phyloP scores from a whole-genome alignment of 2,329 filamentous ascomycete genomes.

The Colletotrichum sp. region DNA sequence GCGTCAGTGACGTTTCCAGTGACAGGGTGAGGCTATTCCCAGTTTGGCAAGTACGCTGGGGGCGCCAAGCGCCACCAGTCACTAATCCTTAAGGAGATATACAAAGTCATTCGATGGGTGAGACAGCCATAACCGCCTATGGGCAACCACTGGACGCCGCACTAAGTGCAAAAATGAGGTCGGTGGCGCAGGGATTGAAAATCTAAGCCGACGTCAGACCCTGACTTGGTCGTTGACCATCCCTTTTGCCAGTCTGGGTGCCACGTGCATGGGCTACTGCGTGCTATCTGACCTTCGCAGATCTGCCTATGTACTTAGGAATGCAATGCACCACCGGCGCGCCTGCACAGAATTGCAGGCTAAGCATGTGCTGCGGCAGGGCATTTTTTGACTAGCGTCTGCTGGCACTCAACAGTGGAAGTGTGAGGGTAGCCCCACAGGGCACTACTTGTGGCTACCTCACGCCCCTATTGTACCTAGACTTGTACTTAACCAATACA shows the following conservation, averaged over 20 bases:
- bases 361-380: not conserved
- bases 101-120: rapidly evolving
- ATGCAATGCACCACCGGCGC: too few species aligned
- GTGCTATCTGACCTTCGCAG: not conserved
- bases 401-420: not conserved
- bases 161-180: not conserved
- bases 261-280: not conserved
- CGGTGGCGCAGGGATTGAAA: not conserved
- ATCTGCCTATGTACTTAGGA: too few species aligned
- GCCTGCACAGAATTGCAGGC: not conserved
- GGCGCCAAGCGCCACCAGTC: not conserved
- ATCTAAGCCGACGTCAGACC: not conserved
- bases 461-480: too few species aligned
- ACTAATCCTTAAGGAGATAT: rapidly evolving
- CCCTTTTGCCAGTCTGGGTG: not conserved
- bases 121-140: not conserved
- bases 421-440: too few species aligned
- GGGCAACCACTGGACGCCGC: not conserved
- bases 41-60: not conserved
- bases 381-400: not conserved
- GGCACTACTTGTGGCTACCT: too few species aligned
- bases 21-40: not conserved
- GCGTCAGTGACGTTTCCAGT: not conserved
- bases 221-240: not conserved
- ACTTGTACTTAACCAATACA: too few species aligned